Evolutionary conservation across 2,329 filamentous ascomycete species (phyloP).

Genomic region (Beauveria medogensis): DNA sequence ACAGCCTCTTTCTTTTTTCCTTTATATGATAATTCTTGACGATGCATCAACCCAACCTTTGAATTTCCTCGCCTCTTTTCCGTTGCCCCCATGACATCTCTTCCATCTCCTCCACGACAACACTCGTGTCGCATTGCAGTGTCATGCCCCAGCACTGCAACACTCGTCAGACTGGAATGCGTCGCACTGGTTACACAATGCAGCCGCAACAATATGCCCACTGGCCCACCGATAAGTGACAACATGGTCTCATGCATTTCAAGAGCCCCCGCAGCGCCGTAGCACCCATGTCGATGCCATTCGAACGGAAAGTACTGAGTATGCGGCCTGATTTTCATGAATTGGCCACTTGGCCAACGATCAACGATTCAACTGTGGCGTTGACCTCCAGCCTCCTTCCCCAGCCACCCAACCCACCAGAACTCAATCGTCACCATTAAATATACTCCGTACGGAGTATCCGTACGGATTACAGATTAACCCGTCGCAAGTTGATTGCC

Average conservation of each 20-base stretch:
- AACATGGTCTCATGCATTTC: not conserved
- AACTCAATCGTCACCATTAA: not conserved
- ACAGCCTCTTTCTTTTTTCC: not conserved
- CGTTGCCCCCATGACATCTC: not conserved
- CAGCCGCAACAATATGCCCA: not conserved
- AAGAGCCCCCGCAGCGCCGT: not conserved
- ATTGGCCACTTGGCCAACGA: not conserved
- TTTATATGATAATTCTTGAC: not conserved
- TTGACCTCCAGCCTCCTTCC: not conserved
- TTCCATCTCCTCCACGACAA: not conserved
- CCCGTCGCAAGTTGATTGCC: not conserved
- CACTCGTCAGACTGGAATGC: conserved; percentile 7
- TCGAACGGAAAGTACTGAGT: not conserved
- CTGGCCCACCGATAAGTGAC: not conserved
- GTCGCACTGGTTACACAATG: conserved; percentile 8
- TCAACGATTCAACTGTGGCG: not conserved
- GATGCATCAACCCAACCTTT: not conserved
- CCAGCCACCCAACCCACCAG: conserved; percentile 3
- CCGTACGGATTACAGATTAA: too few relatives aligned
- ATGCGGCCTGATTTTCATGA: not conserved
- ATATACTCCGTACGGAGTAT: too few relatives aligned
- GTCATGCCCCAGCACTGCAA: conserved; percentile 3
- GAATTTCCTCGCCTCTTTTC: not conserved
- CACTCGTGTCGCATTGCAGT: conserved; percentile 7
- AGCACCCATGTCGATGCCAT: not conserved